A percentile compares a stretch with the other conserved stretches of the same genome.
Evolutionary conservation across 179 eudicot species (phyloP).

Genomic region (Beta corolliflora): DNA sequence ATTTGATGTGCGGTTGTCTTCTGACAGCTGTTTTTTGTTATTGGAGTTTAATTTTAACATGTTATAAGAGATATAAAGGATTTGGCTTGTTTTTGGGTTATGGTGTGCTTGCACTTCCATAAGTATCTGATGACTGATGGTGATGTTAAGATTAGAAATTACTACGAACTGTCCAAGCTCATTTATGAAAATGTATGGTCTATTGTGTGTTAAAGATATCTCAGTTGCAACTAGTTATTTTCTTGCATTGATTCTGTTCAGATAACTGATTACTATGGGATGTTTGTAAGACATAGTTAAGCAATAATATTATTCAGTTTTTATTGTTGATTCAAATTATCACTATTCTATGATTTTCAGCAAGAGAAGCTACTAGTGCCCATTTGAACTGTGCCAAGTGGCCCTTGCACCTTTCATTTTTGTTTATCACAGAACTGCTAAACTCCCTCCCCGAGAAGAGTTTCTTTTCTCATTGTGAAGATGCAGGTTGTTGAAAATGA

Average conservation of each 20-base stretch:
- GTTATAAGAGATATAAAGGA: neutral
- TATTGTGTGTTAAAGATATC: neutral
- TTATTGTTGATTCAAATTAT: neutral
- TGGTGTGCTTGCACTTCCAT: neutral
- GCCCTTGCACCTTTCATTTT: neutral
- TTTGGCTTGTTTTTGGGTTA: neutral
- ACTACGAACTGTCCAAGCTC: neutral
- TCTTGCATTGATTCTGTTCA: neutral
- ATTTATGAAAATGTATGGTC: neutral
- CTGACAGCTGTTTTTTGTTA: too few relatives aligned
- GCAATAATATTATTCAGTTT: neutral
- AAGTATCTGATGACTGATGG: neutral
- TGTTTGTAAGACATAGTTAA: neutral
- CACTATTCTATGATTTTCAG: neutral
- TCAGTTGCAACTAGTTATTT: too few relatives aligned
- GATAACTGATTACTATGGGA: too few relatives aligned
- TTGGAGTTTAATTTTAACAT: too few relatives aligned
- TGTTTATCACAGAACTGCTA: neutral
- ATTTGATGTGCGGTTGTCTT: too few relatives aligned
- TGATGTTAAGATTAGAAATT: too few relatives aligned
- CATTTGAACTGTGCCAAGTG: neutral
- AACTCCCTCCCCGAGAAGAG: neutral
- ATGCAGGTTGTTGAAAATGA: slow-evolving; percentile 84
- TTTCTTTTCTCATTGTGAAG: slow-evolving; percentile 2
- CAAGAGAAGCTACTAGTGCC: neutral